Evolutionary conservation across 1,284 basidiomycete species (phyloP).

Genomic region (Wallemia mellicola): DNA sequence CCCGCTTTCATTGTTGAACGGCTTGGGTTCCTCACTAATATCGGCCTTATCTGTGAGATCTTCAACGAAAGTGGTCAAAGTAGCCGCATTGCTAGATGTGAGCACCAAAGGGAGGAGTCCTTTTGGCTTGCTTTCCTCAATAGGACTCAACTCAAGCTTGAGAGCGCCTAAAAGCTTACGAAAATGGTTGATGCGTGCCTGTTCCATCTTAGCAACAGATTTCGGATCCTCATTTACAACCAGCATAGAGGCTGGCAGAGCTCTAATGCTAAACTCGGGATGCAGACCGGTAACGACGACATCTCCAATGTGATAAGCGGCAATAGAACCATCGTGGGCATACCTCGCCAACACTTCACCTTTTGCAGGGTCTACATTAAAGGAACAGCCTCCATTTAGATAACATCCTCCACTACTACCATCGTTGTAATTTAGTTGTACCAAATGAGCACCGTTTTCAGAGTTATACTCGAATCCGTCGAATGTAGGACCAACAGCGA

Average conservation of each 20-base stretch:
- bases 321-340: not conserved
- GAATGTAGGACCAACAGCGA: conserved; percentile 25
- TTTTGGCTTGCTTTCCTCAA: not conserved
- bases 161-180: not conserved
- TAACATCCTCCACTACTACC: conserved; percentile 13
- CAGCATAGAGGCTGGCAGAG: not conserved
- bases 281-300: not conserved
- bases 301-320: not conserved
- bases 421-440: conserved; percentile 13
- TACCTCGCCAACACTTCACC: not conserved
- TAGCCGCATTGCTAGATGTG: too few relatives aligned
- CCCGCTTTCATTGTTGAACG: not conserved
- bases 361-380: conserved; percentile 8
- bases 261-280: not conserved
- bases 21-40: too few relatives aligned
- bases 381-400: conserved; percentile 27
- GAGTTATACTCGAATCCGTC: conserved; percentile 25
- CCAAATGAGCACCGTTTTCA: conserved; percentile 18
- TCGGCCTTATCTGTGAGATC: too few relatives aligned
- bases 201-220: not conserved
- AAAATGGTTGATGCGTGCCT: not conserved
- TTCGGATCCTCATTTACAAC: not conserved
- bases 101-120: not conserved
- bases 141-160: not conserved
- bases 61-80: too few relatives aligned